Percentiles rank a stretch among this genome's conserved stretches.
Evolutionary conservation across 768 basidiomycete genomes (phyloP).

Genomic region (Kwoniella mangroviensis): DNA sequence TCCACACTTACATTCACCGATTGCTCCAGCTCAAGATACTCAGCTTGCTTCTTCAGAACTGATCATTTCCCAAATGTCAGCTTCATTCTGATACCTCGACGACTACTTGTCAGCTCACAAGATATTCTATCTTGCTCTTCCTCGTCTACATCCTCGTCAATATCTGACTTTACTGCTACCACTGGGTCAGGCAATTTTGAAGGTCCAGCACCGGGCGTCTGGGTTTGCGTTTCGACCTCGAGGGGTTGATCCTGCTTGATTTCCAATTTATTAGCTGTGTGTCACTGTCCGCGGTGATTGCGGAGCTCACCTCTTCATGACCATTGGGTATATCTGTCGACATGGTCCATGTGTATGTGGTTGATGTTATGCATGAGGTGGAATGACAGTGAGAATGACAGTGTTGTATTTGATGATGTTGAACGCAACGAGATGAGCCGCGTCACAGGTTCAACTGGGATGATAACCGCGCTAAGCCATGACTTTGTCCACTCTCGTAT

Average conservation of each 20-base stretch:
- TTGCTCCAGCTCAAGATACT: conserved; percentile 46
- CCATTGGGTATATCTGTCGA: conserved; percentile 8
- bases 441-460: neutral
- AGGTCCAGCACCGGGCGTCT: conserved; percentile 44
- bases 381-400: neutral
- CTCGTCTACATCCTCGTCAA: conserved; percentile 27
- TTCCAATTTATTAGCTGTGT: too few relatives aligned
- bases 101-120: conserved; percentile 23
- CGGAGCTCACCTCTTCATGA: conserved; percentile 8
- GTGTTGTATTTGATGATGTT: too few relatives aligned
- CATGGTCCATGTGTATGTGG: neutral
- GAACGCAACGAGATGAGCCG: neutral
- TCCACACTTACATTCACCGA: conserved; percentile 45
- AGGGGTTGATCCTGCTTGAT: conserved; percentile 19
- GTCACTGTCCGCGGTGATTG: too few relatives aligned
- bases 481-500: neutral
- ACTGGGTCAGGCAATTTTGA: conserved; percentile 20
- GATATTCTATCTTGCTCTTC: conserved; percentile 34
- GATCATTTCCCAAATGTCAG: neutral
- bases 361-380: neutral
- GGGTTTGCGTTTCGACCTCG: neutral
- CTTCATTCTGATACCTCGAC: neutral
- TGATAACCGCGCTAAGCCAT: neutral
- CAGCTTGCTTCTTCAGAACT: conserved; percentile 37
- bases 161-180: neutral